A percentile compares a stretch with the other conserved stretches of the same genome.
These are phyloP conservation scores for Ascochyta pisi DNA, from an alignment of 2,329 filamentous ascomycete species.

Conservation along the genomic window DNA sequence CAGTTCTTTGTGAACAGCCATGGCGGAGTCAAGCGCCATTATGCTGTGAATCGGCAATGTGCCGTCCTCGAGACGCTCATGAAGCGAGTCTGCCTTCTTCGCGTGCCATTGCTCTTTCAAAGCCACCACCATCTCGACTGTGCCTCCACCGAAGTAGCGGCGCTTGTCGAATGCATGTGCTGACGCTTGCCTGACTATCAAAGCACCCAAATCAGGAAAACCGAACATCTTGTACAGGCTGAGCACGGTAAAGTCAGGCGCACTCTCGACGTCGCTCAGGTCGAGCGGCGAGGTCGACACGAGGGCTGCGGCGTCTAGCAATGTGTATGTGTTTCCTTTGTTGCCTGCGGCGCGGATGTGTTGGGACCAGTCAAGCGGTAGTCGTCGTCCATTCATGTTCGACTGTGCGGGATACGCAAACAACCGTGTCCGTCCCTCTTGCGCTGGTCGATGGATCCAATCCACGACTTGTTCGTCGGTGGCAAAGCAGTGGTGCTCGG, in stretches of 20 bases:
- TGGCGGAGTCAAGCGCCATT: constrained; percentile 76
- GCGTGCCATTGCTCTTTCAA: constrained; percentile 84
- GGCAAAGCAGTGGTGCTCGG: constrained; percentile 69
- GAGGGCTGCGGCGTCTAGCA: constrained; percentile 84
- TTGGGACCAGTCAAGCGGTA: constrained; percentile 73
- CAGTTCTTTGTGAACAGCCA: constrained; percentile 71
- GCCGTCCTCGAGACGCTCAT: constrained; percentile 88
- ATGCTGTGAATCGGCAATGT: constrained; percentile 92
- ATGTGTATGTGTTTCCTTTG: constrained; percentile 62
- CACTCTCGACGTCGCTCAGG: constrained; percentile 64
- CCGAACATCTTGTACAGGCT: constrained; percentile 99
- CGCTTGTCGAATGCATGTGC: constrained; percentile 69
- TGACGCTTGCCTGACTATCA: constrained; percentile 79
- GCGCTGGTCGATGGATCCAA: constrained; percentile 63
- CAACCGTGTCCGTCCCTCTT: constrained; percentile 48
- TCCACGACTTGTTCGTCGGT: constrained; percentile 66
- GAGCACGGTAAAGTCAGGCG: constrained; percentile 84
- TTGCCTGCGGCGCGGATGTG: constrained; percentile 52
- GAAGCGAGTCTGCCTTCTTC: constrained; percentile 72
- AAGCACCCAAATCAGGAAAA: constrained; percentile 86
- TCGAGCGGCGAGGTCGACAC: constrained; percentile 79
- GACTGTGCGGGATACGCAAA: constrained; percentile 92
- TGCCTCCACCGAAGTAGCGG: constrained; percentile 91
- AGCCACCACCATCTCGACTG: constrained; percentile 86
- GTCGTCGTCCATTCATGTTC: constrained; percentile 83